These are phyloP conservation scores for Dalbergia oliveri DNA, from an alignment of 306 rosid species.

Conservation along the genomic window DNA sequence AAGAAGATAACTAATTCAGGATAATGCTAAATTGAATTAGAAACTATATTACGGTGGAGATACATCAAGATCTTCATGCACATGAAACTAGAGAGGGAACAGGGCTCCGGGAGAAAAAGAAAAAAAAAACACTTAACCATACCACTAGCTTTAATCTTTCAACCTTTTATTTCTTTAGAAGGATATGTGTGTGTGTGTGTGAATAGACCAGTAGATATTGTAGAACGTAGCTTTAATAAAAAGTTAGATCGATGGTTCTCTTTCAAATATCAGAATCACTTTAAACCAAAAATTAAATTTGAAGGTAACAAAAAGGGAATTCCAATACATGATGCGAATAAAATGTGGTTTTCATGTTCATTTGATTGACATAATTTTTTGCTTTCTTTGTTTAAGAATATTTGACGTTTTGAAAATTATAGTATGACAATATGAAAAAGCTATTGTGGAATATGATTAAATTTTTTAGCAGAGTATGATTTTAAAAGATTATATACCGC, in stretches of 20 bases:
- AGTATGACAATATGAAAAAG: neutral
- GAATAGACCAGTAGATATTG: constrained; percentile 39
- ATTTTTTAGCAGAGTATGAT: neutral
- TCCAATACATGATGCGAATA: constrained; percentile 26
- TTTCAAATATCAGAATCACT: constrained; percentile 26
- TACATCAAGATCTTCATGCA: neutral
- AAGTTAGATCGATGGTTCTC: constrained; percentile 32
- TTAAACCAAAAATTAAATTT: constrained; percentile 5
- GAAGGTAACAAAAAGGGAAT: constrained; percentile 22
- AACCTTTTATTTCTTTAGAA: constrained; percentile 33
- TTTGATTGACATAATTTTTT: neutral
- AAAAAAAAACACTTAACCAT: neutral
- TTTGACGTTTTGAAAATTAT: neutral
- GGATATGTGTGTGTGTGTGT: neutral
- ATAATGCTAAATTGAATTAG: too few relatives aligned
- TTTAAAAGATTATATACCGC: neutral
- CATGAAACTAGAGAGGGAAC: neutral
- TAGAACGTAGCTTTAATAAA: constrained; percentile 30
- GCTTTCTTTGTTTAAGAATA: neutral
- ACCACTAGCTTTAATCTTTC: constrained; percentile 27
- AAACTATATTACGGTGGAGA: neutral
- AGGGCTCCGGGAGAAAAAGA: neutral
- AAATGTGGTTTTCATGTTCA: constrained; percentile 23
- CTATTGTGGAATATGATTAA: neutral
- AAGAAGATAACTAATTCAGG: too few relatives aligned